Percentiles rank a stretch among this genome's conserved stretches.
These are phyloP conservation scores for Nicotiana tabacum DNA, from an alignment of 257 asterid genomes.

Conservation along the genomic window DNA sequence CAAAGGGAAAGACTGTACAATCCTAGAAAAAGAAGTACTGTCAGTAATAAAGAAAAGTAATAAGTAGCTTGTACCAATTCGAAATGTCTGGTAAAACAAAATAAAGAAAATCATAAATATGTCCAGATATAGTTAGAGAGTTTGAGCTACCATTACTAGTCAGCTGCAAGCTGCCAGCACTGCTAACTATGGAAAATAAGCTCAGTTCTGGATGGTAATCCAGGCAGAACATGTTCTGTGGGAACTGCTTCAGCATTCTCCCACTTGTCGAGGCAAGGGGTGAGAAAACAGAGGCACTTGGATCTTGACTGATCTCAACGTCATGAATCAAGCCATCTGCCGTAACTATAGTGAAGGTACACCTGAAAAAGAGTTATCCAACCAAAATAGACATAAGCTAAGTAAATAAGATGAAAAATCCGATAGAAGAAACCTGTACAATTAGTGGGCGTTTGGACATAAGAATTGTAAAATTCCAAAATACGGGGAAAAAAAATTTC, in stretches of 20 bases:
- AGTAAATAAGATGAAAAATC: slow-evolving; percentile 19
- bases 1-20: slow-evolving; percentile 58
- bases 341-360: slow-evolving; percentile 66
- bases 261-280: slow-evolving; percentile 37
- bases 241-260: slow-evolving; percentile 42
- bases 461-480: too few species aligned
- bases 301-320: slow-evolving; percentile 82
- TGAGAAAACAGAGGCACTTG: slow-evolving; percentile 62
- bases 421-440: slow-evolving; percentile 15
- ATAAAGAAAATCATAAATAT: slow-evolving; percentile 3
- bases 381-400: slow-evolving; percentile 21
- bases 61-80: background rate
- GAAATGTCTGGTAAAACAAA: background rate
- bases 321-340: slow-evolving; percentile 82
- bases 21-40: slow-evolving; percentile 41
- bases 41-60: slow-evolving; percentile 7
- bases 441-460: background rate
- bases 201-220: slow-evolving; percentile 61
- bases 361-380: slow-evolving; percentile 47
- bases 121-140: slow-evolving; percentile 15
- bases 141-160: slow-evolving; percentile 40
- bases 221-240: slow-evolving; percentile 63
- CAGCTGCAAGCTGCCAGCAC: slow-evolving; percentile 38
- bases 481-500: too few species aligned
- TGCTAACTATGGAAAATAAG: slow-evolving; percentile 52